phyloP scores from a whole-genome alignment of 805 yeast species.

The Candida hispaniensis region DNA sequence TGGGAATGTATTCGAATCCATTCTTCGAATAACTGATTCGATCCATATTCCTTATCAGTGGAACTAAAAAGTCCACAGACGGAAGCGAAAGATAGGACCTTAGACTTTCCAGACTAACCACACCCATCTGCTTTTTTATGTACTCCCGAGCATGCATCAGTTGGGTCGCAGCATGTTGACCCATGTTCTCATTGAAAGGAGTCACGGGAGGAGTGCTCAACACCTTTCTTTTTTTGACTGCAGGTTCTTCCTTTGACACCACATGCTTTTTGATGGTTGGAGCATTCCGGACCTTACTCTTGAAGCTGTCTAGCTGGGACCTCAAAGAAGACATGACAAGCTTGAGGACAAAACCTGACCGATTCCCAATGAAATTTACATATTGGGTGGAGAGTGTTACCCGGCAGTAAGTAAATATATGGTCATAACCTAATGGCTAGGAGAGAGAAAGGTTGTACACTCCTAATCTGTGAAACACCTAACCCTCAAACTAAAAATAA shows the following conservation, averaged over 20 bases:
- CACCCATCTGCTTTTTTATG: slow-evolving; percentile 56
- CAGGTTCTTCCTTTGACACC: slow-evolving; percentile 10
- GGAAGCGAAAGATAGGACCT: slow-evolving; percentile 53
- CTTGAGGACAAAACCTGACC: not conserved
- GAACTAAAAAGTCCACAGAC: slow-evolving; percentile 55
- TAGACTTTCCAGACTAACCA: slow-evolving; percentile 56
- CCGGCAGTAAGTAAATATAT: slow-evolving; percentile 3
- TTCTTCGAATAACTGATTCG: slow-evolving; percentile 59
- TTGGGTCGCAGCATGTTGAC: slow-evolving; percentile 68
- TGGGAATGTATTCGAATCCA: slow-evolving; percentile 76
- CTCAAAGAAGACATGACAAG: slow-evolving; percentile 32
- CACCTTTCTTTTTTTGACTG: slow-evolving; percentile 17
- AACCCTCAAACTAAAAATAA: too few relatives aligned
- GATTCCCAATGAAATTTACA: not conserved
- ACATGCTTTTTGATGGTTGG: slow-evolving; percentile 29
- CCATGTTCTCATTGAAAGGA: slow-evolving; percentile 31
- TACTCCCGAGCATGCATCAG: slow-evolving; percentile 85
- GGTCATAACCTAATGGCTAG: too few relatives aligned
- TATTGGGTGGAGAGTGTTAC: slow-evolving; percentile 2
- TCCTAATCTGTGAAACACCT: too few relatives aligned
- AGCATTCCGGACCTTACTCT: slow-evolving; percentile 47
- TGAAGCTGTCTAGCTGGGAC: slow-evolving; percentile 56
- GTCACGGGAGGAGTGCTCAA: slow-evolving; percentile 31
- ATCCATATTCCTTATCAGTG: slow-evolving; percentile 63
- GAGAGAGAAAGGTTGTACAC: too few relatives aligned